Evolutionary conservation across 192 early-diverging fungal species (phyloP), one percentile per base, ranked within the genome.

Genomic region (Martensiomyces pterosporus): DNA sequence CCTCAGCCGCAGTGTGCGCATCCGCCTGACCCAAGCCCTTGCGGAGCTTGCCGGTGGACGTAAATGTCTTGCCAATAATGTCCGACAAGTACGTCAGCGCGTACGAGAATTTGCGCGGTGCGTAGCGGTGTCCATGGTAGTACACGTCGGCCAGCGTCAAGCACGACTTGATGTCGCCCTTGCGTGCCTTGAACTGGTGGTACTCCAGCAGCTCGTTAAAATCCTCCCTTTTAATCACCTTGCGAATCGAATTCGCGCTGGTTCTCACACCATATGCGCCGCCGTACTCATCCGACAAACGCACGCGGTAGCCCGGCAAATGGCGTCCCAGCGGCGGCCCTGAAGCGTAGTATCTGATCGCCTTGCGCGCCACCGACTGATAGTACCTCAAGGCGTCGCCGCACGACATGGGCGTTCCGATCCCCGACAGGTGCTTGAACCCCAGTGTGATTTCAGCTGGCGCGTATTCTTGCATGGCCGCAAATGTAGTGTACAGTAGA

Each of bases 211-310:
- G 67, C 52, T 94, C 93, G n/a, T 80, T 81, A 43, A 81, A 75
- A 24, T 75, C 60, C 19, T 51, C 73, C 27, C 77, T 81, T 49
- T 80, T 76, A 4, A 68, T 76, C 25, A 44, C 24, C 26, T 55
- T 68, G 41, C 26, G 49, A 26, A 49, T 29, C 24, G 62, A 61
- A 17, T 52, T 40, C 9, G 60, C 79, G 55, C 71, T 83, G 2
- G 93, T 87, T 19, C 84, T 87, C 47, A 83, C 79, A 4, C 96
- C 94, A 61, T 87, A 99, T 0, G 88, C 77, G 14, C 96, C 93
- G 24, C 89, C 91, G 35, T 83, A 70, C 2, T 82, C 70, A 40
- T 92, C 89, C 5, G 85, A 76, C 43, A 99, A 66, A 23, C 85
- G 75, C 26, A 78, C 63, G 47, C 85, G 85, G 9, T 76, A 48